Conservation (phyloP, 2,329 filamentous ascomycete genomes). For the Pseudogymnoascus sp. region DNA sequence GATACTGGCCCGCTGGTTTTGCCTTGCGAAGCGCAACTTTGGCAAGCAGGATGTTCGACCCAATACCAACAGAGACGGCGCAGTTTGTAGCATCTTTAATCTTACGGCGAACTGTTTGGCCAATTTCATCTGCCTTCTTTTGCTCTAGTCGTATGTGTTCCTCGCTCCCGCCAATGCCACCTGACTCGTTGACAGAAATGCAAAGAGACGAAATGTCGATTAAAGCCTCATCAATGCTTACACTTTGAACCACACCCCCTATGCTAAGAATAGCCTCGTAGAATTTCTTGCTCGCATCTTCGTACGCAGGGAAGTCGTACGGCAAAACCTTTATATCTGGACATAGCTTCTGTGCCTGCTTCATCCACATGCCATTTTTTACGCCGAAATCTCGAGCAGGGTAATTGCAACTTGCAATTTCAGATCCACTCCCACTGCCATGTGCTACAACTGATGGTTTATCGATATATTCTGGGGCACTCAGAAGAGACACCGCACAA, state of each 20-base stretch:
- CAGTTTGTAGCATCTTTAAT: conserved; percentile 73
- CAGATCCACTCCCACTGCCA: conserved; percentile 72
- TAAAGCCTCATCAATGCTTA: conserved; percentile 92
- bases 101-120: conserved; percentile 53
- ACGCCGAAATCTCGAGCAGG: conserved; percentile 76
- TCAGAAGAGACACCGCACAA: conserved; percentile 74
- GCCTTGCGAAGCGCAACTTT: conserved; percentile 86
- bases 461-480: conserved; percentile 62
- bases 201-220: conserved; percentile 72
- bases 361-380: conserved; percentile 99
- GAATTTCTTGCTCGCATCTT: conserved; percentile 80
- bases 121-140: conserved; percentile 65
- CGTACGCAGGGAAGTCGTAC: conserved; percentile 92
- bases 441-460: conserved; percentile 88
- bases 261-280: conserved; percentile 75
- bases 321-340: conserved; percentile 82
- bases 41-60: conserved; percentile 80
- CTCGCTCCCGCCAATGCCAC: conserved; percentile 56
- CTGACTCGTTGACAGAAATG: conserved; percentile 53
- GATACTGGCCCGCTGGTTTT: conserved; percentile 88
- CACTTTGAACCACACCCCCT: conserved; percentile 82
- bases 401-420: conserved; percentile 98
- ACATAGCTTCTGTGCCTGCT: conserved; percentile 71
- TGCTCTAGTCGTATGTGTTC: conserved; percentile 70
- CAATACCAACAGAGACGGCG: conserved; percentile 86